Conservation (phyloP, 73 alveolate species). For the Diophrys appendiculata region DNA sequence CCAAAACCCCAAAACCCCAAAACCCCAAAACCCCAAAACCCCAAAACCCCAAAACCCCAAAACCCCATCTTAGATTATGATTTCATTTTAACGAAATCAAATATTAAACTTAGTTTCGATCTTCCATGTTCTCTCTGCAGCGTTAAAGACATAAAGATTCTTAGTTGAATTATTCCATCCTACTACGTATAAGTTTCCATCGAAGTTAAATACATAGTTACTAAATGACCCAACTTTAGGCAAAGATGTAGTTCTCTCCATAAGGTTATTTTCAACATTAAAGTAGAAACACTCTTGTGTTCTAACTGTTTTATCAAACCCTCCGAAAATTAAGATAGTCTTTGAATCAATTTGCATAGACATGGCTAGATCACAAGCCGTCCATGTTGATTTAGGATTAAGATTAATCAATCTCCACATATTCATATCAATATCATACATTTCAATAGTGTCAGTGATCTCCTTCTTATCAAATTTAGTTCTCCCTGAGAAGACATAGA, state of each 20-base stretch:
- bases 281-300: constrained; percentile 65
- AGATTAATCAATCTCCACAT: constrained; percentile 57
- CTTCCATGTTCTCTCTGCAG: constrained; percentile 63
- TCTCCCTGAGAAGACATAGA: constrained; percentile 62
- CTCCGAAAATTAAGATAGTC: constrained; percentile 63
- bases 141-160: constrained; percentile 52
- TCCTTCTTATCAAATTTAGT: constrained; percentile 64
- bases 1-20: too few species aligned
- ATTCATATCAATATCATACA: constrained; percentile 62
- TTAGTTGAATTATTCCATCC: constrained; percentile 68
- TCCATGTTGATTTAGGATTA: constrained; percentile 61
- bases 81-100: constrained; percentile 5
- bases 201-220: constrained; percentile 59
- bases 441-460: constrained; percentile 63
- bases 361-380: constrained; percentile 70
- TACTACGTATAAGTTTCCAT: constrained; percentile 49
- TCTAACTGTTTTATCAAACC: constrained; percentile 59
- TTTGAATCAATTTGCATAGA: constrained; percentile 60
- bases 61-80: too few species aligned
- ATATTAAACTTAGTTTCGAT: constrained; percentile 53
- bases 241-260: constrained; percentile 56
- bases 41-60: too few species aligned
- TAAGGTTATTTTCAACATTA: constrained; percentile 46
- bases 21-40: too few species aligned
- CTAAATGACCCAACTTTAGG: constrained; percentile 67